Base-by-base conservation (phyloP, 805 yeast species). In the Debaryomyces hansenii region DNA sequence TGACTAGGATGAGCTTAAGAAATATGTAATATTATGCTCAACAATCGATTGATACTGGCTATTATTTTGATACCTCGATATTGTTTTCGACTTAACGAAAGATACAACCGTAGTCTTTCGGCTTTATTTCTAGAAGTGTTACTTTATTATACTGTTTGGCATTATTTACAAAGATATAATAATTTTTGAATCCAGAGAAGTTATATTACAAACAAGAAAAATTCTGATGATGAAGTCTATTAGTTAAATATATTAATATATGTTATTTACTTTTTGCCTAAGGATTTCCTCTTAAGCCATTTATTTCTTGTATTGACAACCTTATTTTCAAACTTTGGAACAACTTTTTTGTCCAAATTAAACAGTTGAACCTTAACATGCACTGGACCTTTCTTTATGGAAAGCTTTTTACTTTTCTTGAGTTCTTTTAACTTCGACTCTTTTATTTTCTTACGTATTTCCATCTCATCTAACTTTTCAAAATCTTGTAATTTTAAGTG, bases 241-340 rank as follows among this genome's bases (percentile, higher is more conserved):
- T 24, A 24, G 7, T 24, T 31, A 31, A n/a, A 14, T 31, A 31
- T 31, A 31, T 31, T 3, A n/a, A 31, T 31, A 31, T 31, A 31
- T 31, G 16, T n/a, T 31, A 31, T 14, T 45, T 53, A 71, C 48
- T 64, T 71, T 45, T 58, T 68, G 38, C 64, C 59, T 39, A 71
- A 56, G 8, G 76, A 61, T 42, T 63, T 68, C 50, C 78, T 63
- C 50, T 65, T 66, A 45, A 72, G 59, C 78, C 78, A 72, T 48
- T 64, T 62, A 41, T 60, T 65, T 54, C 64, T 66, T 24, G 63
- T 54, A 40, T 58, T 61, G 9, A 69, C 47, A 4, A 71, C 58
- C 37, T 57, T 60, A 29, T 56, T 49, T 49, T 72, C 77, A 3
- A 73, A 63, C 20, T 58, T 59, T 2, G 77, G 77, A 4, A 69